These are phyloP conservation scores for Penicillium maclennaniae DNA, from an alignment of 495 filamentous ascomycete species.

Conservation along the genomic window DNA sequence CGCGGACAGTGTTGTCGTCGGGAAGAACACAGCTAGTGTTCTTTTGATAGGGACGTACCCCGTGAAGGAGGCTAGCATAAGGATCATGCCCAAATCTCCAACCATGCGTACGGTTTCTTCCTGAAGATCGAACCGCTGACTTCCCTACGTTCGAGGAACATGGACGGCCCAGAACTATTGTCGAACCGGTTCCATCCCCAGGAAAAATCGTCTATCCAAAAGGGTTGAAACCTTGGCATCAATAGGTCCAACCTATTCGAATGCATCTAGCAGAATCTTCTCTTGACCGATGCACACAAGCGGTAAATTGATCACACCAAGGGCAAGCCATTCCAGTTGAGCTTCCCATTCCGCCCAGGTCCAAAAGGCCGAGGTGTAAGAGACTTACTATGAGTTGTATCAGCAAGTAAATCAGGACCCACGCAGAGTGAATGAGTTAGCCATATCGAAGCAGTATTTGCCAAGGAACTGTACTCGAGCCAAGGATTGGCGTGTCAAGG, in stretches of 20 bases:
- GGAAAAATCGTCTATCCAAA: slow-evolving; percentile 50
- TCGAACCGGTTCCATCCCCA: slow-evolving; percentile 56
- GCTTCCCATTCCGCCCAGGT: slow-evolving; percentile 53
- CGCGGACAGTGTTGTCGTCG: slow-evolving; percentile 42
- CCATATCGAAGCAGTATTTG: slow-evolving; percentile 51
- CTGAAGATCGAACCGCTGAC: slow-evolving; percentile 43
- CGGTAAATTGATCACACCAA: slow-evolving; percentile 49
- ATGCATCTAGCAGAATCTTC: slow-evolving; percentile 48
- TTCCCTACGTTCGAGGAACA: slow-evolving; percentile 44
- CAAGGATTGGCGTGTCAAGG: slow-evolving; percentile 9
- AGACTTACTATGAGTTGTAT: slow-evolving; percentile 40
- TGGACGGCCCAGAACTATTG: slow-evolving; percentile 47
- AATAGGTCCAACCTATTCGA: slow-evolving; percentile 44
- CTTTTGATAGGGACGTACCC: slow-evolving; percentile 45
- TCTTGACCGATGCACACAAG: slow-evolving; percentile 53
- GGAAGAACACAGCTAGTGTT: slow-evolving; percentile 39
- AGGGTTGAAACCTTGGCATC: slow-evolving; percentile 42
- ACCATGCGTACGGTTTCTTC: slow-evolving; percentile 51
- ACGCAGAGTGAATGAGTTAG: slow-evolving; percentile 6
- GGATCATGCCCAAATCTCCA: slow-evolving; percentile 52
- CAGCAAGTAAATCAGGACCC: neutral
- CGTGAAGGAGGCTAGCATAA: slow-evolving; percentile 44
- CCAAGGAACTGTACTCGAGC: slow-evolving; percentile 46
- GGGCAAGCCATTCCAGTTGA: slow-evolving; percentile 53
- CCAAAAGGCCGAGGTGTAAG: slow-evolving; percentile 53